Base-by-base conservation (phyloP, 352 stramenopile genomes). In the Pythium oligandrum region DNA sequence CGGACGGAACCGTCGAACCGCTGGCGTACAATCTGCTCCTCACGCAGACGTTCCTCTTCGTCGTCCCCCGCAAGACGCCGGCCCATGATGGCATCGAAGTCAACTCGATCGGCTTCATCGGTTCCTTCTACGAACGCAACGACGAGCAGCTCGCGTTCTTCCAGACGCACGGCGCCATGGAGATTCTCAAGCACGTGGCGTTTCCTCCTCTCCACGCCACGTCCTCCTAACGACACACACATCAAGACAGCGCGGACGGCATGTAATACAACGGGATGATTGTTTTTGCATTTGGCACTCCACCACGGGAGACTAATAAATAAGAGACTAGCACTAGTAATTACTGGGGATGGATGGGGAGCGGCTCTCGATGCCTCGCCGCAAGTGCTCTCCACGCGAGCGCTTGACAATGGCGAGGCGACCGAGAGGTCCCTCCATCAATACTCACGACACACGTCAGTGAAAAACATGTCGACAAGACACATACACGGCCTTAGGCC, bases 81-180 rank as follows among this genome's bases (percentile, higher is more conserved):
- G 47, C 66, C 26, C 74, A 75, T 40, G 66, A 78, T 3, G 73
- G 73, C 61, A 90, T 93, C 50, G 83, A 93, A 60, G 80, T 93
- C 44, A 91, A 93, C 61, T 88, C 78, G 8, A 90, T 93, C 49
- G 83, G 80, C 57, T 91, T 91, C 53, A 85, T 86, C 39, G 83
- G 83, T 4, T 91, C 78, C 9, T 91, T 89, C 56, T 88, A 90
- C 53, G 76, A 85, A 44, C 75, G 72, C 50, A 78, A 75, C 51
- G 55, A 78, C 12, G 70, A 79, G 34, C 83, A 91, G 61, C 66
- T 75, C 49, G 67, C 63, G 43, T 70, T 79, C 51, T 76, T 91
- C 47, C 40, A 78, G 44, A 49, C 59, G n/a, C 55, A 77, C 38
- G 73, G 79, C 5, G 71, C 67, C 1, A 78, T 90, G 66, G 65